A percentile compares a stretch with the other conserved stretches of the same genome.
These are phyloP conservation scores for Cryphonectria radicalis DNA, from an alignment of 2,329 filamentous ascomycete genomes.

Conservation along the genomic window DNA sequence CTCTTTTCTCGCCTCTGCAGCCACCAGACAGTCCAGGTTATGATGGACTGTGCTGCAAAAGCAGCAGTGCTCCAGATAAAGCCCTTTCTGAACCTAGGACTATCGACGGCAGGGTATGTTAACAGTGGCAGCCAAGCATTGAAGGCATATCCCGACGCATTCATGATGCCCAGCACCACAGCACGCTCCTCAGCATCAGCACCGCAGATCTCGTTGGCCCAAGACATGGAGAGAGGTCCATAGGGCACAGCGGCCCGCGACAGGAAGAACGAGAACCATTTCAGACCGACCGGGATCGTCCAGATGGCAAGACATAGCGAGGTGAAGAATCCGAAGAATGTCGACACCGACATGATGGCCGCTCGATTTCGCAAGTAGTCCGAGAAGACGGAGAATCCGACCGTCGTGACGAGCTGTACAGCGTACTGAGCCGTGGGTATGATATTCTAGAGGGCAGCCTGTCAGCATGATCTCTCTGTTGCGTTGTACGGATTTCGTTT, in stretches of 20 bases:
- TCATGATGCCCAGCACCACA: slow-evolving; percentile 54
- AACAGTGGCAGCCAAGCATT: slow-evolving; percentile 49
- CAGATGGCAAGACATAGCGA: slow-evolving; percentile 28
- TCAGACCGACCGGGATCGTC: slow-evolving; percentile 23
- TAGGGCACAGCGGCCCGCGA: slow-evolving; percentile 20
- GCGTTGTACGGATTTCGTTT: neutral
- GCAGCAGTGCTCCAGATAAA: slow-evolving; percentile 33
- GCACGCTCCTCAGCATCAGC: slow-evolving; percentile 53
- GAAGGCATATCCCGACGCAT: slow-evolving; percentile 49
- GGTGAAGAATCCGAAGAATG: slow-evolving; percentile 27
- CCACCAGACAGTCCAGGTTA: slow-evolving; percentile 27
- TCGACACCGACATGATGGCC: slow-evolving; percentile 27
- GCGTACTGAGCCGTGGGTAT: slow-evolving; percentile 50
- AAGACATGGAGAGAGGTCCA: slow-evolving; percentile 41
- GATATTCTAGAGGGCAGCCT: slow-evolving; percentile 41
- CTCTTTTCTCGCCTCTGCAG: slow-evolving; percentile 16
- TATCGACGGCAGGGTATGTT: slow-evolving; percentile 42
- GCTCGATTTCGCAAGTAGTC: slow-evolving; percentile 48
- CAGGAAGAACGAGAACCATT: slow-evolving; percentile 32
- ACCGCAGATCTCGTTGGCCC: slow-evolving; percentile 52
- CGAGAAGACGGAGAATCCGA: slow-evolving; percentile 57
- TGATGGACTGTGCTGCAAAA: slow-evolving; percentile 23
- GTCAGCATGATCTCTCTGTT: neutral
- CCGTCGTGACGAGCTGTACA: slow-evolving; percentile 51
- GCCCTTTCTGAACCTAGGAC: slow-evolving; percentile 46